Conservation (phyloP, 129 eudicot species). For the Lactuca sativa region DNA sequence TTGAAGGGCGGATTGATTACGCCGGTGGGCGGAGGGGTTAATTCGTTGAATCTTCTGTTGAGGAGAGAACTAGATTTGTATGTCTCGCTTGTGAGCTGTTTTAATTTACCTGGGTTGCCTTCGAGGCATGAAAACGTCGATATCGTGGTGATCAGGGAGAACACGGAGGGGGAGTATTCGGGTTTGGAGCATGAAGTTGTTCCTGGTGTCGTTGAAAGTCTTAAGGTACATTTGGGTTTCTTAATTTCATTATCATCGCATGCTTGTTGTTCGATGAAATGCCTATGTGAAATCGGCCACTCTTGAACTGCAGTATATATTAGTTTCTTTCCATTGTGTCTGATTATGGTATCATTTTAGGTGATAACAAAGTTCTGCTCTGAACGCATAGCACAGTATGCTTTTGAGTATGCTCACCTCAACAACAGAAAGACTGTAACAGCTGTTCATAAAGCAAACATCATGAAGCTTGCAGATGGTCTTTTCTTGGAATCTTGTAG, state of each 20-base stretch:
- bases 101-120: constrained; percentile 64
- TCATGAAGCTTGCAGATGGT: constrained; percentile 96
- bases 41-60: constrained; percentile 55
- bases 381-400: constrained; percentile 82
- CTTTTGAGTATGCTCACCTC: constrained; percentile 85
- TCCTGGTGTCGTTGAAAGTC: constrained; percentile 86
- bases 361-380: constrained; percentile 90
- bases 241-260: background rate
- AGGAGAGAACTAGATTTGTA: constrained; percentile 63
- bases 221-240: constrained; percentile 43
- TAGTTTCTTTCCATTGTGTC: constrained; percentile 7
- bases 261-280: constrained; percentile 21
- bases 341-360: constrained; percentile 41
- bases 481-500: constrained; percentile 87
- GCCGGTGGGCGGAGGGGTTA: constrained; percentile 77
- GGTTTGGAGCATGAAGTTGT: constrained; percentile 90
- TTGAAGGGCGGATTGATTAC: constrained; percentile 65
- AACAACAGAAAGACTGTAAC: constrained; percentile 88
- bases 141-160: constrained; percentile 88
- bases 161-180: constrained; percentile 84
- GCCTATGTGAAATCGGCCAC: constrained; percentile 9
- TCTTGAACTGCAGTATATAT: background rate
- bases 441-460: constrained; percentile 93
- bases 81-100: constrained; percentile 74
- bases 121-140: constrained; percentile 77